Percentiles rank a stretch among this genome's conserved stretches.
These are phyloP conservation scores for Pseudohyphozyma bogoriensis DNA, from an alignment of 768 basidiomycete genomes.

Conservation along the genomic window DNA sequence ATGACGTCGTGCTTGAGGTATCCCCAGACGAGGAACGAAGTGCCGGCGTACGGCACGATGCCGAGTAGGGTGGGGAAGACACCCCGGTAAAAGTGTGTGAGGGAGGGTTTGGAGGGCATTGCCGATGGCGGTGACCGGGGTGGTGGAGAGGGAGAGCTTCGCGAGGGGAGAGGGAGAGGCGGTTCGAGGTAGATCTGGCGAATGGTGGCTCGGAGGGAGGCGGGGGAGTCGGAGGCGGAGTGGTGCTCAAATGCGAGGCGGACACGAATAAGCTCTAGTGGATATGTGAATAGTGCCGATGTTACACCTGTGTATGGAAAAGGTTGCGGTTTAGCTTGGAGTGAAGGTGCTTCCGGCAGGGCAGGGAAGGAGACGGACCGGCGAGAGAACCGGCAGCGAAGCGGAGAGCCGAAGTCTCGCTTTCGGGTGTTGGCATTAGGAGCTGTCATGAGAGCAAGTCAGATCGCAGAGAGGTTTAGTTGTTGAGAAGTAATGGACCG, in stretches of 20 bases:
- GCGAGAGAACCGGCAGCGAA: slow-evolving; percentile 58
- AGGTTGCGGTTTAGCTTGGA: no score
- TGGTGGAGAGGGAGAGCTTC: slow-evolving; percentile 31
- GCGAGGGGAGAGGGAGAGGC: slow-evolving; percentile 28
- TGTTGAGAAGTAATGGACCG: slow-evolving; percentile 14
- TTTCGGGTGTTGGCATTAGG: slow-evolving; percentile 70
- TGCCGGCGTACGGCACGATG: slow-evolving; percentile 92
- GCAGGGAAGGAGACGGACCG: not conserved
- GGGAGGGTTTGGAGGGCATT: slow-evolving; percentile 52
- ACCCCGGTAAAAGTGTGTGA: slow-evolving; percentile 93
- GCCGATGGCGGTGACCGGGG: slow-evolving; percentile 28
- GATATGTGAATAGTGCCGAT: slow-evolving; percentile 87
- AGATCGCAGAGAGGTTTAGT: no score
- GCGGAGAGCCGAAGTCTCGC: slow-evolving; percentile 66
- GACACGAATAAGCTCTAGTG: slow-evolving; percentile 87
- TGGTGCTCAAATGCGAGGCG: slow-evolving; percentile 70
- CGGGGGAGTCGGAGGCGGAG: slow-evolving; percentile 46
- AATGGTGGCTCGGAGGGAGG: slow-evolving; percentile 47
- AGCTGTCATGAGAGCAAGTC: slow-evolving; percentile 43
- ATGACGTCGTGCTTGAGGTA: slow-evolving; percentile 48
- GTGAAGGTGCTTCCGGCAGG: no score
- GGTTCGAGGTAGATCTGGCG: slow-evolving; percentile 58
- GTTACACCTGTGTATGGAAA: slow-evolving; percentile 70
- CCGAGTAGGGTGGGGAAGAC: slow-evolving; percentile 83
- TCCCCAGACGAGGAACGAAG: slow-evolving; percentile 88